Evolutionary conservation across 2,329 filamentous ascomycete genomes (phyloP).

Genomic region (Epichloe glyceriae): DNA sequence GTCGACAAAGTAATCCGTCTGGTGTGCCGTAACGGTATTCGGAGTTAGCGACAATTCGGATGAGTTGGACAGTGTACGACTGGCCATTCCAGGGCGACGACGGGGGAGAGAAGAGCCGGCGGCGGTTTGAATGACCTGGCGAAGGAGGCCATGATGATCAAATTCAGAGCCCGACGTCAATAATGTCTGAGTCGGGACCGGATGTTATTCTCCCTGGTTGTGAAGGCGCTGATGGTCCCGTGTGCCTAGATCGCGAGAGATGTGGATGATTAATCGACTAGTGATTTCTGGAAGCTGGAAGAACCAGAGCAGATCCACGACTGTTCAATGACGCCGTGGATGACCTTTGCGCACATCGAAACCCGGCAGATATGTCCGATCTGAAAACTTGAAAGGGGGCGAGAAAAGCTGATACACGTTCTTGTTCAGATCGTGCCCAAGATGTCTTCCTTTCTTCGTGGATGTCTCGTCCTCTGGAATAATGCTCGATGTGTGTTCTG

Average conservation of each 20-base stretch:
- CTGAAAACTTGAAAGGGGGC: not conserved
- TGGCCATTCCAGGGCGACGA: conserved; percentile 30
- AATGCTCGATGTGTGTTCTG: too few relatives aligned
- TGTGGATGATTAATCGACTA: not conserved
- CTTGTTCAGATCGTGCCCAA: not conserved
- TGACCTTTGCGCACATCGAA: not conserved
- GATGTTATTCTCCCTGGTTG: not conserved
- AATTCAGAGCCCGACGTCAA: not conserved
- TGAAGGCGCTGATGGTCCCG: not conserved
- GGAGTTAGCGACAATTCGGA: conserved; percentile 29
- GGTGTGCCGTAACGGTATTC: conserved; percentile 8
- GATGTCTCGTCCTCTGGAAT: too few relatives aligned
- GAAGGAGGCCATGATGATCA: conserved; percentile 31
- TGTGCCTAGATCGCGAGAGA: not conserved
- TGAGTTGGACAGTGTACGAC: conserved; percentile 32
- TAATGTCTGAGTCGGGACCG: not conserved
- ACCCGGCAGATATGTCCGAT: not conserved
- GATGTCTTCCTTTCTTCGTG: too few relatives aligned
- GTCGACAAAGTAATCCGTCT: conserved; percentile 19
- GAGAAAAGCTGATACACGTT: not conserved
- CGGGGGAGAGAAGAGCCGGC: conserved; percentile 29
- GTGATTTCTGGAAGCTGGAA: not conserved
- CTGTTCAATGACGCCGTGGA: conserved; percentile 1
- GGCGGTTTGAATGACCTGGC: conserved; percentile 36
- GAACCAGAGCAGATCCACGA: not conserved